Conservation (phyloP, 2,329 filamentous ascomycete species). For the Eutypella sp. region DNA sequence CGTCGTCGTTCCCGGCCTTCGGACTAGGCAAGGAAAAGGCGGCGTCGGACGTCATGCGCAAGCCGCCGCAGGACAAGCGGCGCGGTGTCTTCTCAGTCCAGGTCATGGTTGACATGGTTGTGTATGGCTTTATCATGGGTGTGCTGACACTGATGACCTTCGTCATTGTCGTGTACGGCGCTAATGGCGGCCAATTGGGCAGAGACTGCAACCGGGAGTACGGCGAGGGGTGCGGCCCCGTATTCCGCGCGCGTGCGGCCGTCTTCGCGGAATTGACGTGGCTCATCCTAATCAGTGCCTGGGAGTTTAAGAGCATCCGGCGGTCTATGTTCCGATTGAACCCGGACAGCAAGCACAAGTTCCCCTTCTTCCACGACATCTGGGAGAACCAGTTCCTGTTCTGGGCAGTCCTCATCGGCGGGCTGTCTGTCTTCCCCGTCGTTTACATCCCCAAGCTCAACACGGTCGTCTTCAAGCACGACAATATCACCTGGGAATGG, state of each 20-base stretch:
- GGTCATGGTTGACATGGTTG: constrained; percentile 72
- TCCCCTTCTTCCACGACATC: constrained; percentile 57
- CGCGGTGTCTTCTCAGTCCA: constrained; percentile 73
- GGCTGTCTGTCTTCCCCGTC: constrained; percentile 59
- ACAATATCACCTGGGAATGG: constrained; percentile 71
- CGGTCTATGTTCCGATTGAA: constrained; percentile 67
- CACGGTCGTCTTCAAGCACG: constrained; percentile 67
- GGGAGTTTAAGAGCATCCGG: constrained; percentile 72
- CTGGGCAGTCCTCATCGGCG: constrained; percentile 58
- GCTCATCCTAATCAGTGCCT: constrained; percentile 68
- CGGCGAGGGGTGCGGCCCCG: constrained; percentile 50
- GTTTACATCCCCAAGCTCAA: constrained; percentile 72
- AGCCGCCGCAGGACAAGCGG: constrained; percentile 67
- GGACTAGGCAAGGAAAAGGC: constrained; percentile 78
- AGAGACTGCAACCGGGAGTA: constrained; percentile 57
- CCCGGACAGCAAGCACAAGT: constrained; percentile 43
- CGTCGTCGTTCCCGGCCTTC: constrained; percentile 81
- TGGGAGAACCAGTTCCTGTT: constrained; percentile 68
- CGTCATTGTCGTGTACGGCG: constrained; percentile 58
- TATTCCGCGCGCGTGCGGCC: constrained; percentile 67
- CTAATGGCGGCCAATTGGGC: constrained; percentile 52
- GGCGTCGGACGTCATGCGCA: constrained; percentile 69
- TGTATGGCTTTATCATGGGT: constrained; percentile 76
- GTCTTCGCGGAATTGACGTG: constrained; percentile 71
- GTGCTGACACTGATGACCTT: constrained; percentile 61